Evolutionary conservation across 306 rosid genomes (phyloP), one percentile per base, ranked within the genome.

Genomic region (Crotalaria pallida): DNA sequence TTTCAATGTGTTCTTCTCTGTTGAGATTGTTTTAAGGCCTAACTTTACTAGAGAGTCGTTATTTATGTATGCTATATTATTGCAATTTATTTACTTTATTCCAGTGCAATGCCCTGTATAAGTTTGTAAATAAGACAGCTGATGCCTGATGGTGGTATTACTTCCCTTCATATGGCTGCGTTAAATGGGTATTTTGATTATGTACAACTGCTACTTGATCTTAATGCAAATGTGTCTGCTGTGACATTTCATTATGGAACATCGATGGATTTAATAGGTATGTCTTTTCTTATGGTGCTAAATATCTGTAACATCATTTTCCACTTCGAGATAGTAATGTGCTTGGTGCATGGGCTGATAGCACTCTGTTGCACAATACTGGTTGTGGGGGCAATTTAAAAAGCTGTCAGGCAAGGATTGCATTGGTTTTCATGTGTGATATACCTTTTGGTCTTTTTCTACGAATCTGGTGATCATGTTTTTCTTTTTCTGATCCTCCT

Each of bases 381-480:
- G 96, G 97, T 67, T 94, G 96, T 81, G 98, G 98, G 78, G 98
- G 98, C 33, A 94, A 94, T 79, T 80, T 88, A 81, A 94, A 90
- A 77, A 88, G 98, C 72, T 94, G 97, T 73, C 97, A 94, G 98
- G 98, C 73, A 93, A 84, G 94, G 77, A 31, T 48, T 60, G 59
- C 17, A 34, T 75, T 24, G 17, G 8, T 19, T 19, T 65, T 75
- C 23, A 51, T 45, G 38, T 45, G 23, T 40, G 80, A 12, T 63
- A 34, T 74, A 43, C 58, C 15, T 47, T 56, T 6, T 26, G 66
- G 6, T 72, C 36, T 49, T 60, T 77, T 74, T 77, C 59, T 10
- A 56, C 78, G 49, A 74, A 51, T 70, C 67, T 51, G 19, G 47
- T 66, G 50, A 11, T 69, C 12, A 69, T 64, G 47, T 57, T 77